Evolutionary conservation across 2,329 filamentous ascomycete genomes (phyloP).

Genomic region (Colletotrichum liriopes): DNA sequence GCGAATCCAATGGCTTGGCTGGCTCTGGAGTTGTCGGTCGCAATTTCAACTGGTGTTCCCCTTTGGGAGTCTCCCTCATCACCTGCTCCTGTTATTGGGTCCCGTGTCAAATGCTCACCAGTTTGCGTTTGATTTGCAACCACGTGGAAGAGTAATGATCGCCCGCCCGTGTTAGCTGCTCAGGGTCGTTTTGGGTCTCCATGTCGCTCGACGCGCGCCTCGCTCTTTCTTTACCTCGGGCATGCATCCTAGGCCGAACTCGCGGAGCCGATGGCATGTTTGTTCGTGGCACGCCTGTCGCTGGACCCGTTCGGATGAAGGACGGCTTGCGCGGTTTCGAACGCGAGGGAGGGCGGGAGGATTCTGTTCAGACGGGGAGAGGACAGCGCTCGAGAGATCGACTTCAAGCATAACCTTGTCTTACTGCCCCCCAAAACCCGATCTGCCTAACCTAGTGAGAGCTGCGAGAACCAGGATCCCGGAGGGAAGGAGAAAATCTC

Average conservation of each 20-base stretch:
- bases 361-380: not conserved
- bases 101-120: conserved; percentile 13
- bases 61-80: not conserved
- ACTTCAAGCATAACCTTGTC: conserved; percentile 41
- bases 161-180: conserved; percentile 3
- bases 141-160: conserved; percentile 30
- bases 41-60: conserved; percentile 22
- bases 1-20: conserved; percentile 30
- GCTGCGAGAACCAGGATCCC: conserved; percentile 30
- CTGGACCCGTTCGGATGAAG: conserved; percentile 8
- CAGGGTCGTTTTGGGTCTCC: not conserved
- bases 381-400: conserved; percentile 38
- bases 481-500: conserved; percentile 33
- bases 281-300: conserved; percentile 9
- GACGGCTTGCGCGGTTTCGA: conserved; percentile 9
- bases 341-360: conserved; percentile 5
- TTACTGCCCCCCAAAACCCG: conserved; percentile 18
- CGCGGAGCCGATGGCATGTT: not conserved
- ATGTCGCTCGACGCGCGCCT: not conserved
- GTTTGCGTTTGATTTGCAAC: conserved; percentile 23
- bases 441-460: not conserved
- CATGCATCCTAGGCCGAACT: not conserved
- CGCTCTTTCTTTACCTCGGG: not conserved
- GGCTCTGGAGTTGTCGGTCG: conserved; percentile 22
- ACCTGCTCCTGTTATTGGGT: conserved; percentile 3